These are phyloP conservation scores for Pyrenochaeta sp. DNA, from an alignment of 2,329 filamentous ascomycete genomes.

Conservation along the genomic window DNA sequence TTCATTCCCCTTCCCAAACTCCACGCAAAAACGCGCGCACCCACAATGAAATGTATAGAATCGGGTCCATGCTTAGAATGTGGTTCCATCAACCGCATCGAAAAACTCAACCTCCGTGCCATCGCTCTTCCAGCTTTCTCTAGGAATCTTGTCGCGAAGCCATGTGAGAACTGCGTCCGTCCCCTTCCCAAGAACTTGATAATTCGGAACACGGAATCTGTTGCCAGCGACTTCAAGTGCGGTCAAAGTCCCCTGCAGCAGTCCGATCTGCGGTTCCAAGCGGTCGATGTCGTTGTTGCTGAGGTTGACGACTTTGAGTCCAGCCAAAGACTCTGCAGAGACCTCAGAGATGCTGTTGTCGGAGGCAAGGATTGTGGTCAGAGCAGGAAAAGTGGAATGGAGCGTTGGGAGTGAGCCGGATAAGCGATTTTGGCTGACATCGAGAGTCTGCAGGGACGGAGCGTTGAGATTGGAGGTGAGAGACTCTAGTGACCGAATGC, in stretches of 20 bases:
- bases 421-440: slow-evolving; percentile 84
- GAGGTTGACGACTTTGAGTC: slow-evolving; percentile 78
- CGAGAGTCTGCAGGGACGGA: slow-evolving; percentile 76
- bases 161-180: slow-evolving; percentile 85
- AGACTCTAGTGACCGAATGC: slow-evolving; percentile 70
- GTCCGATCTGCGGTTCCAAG: slow-evolving; percentile 80
- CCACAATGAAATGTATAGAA: no score
- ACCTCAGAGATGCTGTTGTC: slow-evolving; percentile 82
- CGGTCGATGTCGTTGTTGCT: slow-evolving; percentile 86
- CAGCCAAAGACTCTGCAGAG: slow-evolving; percentile 74
- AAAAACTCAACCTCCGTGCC: slow-evolving; percentile 36
- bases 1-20: no score
- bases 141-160: slow-evolving; percentile 77
- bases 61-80: no score
- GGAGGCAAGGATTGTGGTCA: slow-evolving; percentile 74
- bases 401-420: slow-evolving; percentile 70
- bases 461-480: slow-evolving; percentile 74
- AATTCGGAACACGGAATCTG: slow-evolving; percentile 84
- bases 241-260: slow-evolving; percentile 72
- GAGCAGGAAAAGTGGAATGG: slow-evolving; percentile 70
- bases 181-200: slow-evolving; percentile 82
- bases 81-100: slow-evolving; percentile 21
- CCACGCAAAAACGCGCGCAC: no score
- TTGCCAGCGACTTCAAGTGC: slow-evolving; percentile 83
- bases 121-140: slow-evolving; percentile 29